These are phyloP conservation scores for Trametes coccinea DNA, from an alignment of 768 basidiomycete genomes.

Conservation along the genomic window DNA sequence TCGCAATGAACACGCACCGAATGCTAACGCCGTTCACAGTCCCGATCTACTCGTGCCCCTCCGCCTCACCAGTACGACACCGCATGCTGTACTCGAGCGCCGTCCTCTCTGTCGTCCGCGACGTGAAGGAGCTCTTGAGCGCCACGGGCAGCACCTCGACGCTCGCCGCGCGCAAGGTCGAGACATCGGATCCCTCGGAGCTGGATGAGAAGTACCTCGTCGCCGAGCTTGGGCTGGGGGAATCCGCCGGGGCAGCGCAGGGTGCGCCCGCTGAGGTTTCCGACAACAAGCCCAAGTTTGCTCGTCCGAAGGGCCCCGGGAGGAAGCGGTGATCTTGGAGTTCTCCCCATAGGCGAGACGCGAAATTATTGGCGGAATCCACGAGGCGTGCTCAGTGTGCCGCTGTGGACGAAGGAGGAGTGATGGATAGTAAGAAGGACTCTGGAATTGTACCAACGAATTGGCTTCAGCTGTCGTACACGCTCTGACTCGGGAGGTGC, in stretches of 20 bases:
- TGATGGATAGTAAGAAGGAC: no score
- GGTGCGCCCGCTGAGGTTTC: conserved; percentile 23
- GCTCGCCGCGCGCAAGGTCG: conserved; percentile 64
- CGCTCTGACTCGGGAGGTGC: no score
- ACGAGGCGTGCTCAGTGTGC: no score
- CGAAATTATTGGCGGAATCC: no score
- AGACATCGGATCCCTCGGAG: conserved; percentile 80
- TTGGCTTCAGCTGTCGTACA: no score
- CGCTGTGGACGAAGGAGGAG: no score
- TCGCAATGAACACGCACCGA: neutral
- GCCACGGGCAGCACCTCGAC: conserved; percentile 39
- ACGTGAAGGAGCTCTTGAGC: conserved; percentile 53
- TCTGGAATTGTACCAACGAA: no score
- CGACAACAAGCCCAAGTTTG: conserved; percentile 53
- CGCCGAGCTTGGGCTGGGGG: conserved; percentile 50
- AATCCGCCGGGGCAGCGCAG: conserved; percentile 16
- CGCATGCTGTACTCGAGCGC: conserved; percentile 90
- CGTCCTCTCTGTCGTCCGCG: conserved; percentile 53
- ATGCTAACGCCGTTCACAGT: conserved; percentile 42
- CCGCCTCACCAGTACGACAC: conserved; percentile 74
- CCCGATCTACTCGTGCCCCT: conserved; percentile 92
- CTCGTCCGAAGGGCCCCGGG: conserved; percentile 67
- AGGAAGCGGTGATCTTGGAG: conserved; percentile 42
- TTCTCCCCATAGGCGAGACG: no score
- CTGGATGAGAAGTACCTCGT: conserved; percentile 63